Conservation (phyloP, 192 early-diverging fungal genomes). For the Backusella circina region DNA sequence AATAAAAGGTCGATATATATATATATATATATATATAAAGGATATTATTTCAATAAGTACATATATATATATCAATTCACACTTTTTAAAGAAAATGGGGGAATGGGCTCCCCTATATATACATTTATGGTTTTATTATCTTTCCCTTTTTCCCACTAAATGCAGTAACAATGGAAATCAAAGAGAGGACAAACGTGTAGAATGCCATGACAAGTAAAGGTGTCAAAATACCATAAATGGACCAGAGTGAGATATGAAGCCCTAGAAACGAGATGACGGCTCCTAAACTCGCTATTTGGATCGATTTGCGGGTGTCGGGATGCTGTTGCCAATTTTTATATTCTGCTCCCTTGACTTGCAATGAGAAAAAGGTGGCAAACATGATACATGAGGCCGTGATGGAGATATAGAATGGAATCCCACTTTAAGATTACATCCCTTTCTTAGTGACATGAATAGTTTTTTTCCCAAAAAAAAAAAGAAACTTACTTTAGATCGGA, state of each 20-base stretch:
- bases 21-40: background rate
- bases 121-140: background rate
- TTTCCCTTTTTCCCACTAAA: background rate
- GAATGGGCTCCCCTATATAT: background rate
- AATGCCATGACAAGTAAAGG: background rate
- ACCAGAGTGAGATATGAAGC: background rate
- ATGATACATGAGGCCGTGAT: background rate
- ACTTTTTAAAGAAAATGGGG: background rate
- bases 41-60: background rate
- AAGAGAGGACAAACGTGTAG: background rate
- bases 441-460: too few relatives aligned
- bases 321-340: constrained; percentile 10
- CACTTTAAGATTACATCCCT: background rate
- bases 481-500: background rate
- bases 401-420: background rate
- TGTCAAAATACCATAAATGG: background rate
- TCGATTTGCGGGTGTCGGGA: background rate
- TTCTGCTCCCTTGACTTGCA: constrained; percentile 2
- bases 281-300: background rate
- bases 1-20: background rate
- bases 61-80: background rate
- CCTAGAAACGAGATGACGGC: constrained; percentile 1
- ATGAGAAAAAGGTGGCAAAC: background rate
- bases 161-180: background rate
- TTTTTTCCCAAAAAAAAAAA: too few relatives aligned